Evolutionary conservation across 1,284 basidiomycete species (phyloP), one percentile per base, ranked within the genome.

Genomic region (Trichosporon ovoides): DNA sequence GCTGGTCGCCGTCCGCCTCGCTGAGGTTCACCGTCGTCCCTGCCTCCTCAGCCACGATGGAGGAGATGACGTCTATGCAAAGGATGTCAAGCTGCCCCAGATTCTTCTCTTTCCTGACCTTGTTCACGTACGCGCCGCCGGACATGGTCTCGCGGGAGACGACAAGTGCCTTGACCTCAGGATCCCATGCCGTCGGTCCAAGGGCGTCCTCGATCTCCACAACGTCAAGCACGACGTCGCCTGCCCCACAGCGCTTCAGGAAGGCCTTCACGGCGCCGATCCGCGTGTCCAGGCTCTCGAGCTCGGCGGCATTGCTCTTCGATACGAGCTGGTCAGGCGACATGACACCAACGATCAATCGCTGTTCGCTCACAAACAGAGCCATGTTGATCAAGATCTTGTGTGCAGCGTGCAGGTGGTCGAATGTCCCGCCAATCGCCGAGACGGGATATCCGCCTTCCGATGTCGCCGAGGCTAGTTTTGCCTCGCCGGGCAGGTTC

Each of bases 371-470:
- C 59, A 97, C 84, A 81, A 89, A 91, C 2, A 88, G 85, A 9
- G 85, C 87, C 84, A 96, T 91, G 67, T 90, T 90, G 6, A 99
- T 83, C 36, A 99, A 83, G 60, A 98, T 94, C 79, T 98, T 98
- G 81, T 99, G 95, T 0, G 95, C 95, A 1, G 92, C 86, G 73
- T 99, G 95, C 16, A 99, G 83, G 72, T 98, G 96, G 76, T 99
- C 95, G 74, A 98, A 98, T 0, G 95, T 98, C 11, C 87, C 87
- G 24, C 87, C 87, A 10, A 87, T 65, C 70, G 81, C 80, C 3
- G 74, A 68, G 14, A 77, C 75, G 1, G 62, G 57, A 46, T 65
- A 69, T 16, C 18, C 22, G n/a, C 49, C 43, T 24, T 28, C 43
- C 22, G 43, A 24, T 22, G 43, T 14, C n/a, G n/a, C 36, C n/a